Evolutionary conservation across 1,284 basidiomycete genomes (phyloP).

Genomic region (Pisolithus thermaeus): DNA sequence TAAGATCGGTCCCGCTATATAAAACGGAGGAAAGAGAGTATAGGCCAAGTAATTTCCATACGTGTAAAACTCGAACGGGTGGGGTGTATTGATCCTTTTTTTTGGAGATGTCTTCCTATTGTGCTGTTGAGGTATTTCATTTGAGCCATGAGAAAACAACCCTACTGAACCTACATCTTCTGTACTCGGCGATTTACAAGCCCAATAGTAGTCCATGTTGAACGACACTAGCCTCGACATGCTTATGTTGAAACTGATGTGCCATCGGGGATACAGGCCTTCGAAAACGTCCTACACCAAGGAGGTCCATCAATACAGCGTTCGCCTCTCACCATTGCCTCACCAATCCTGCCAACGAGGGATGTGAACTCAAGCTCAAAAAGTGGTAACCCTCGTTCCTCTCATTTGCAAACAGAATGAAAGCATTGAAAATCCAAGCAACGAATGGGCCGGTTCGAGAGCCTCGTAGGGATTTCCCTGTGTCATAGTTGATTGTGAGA

Average conservation of each 20-base stretch:
- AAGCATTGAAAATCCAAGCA: slow-evolving; percentile 76
- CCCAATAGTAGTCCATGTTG: slow-evolving; percentile 91
- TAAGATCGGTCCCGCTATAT: slow-evolving; percentile 95
- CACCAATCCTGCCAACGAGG: slow-evolving; percentile 51
- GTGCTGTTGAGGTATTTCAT: slow-evolving; percentile 23
- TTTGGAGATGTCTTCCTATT: slow-evolving; percentile 43
- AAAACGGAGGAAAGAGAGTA: slow-evolving; percentile 85
- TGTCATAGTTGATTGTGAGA: slow-evolving; percentile 63
- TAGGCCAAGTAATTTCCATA: slow-evolving; percentile 68
- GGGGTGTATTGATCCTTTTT: slow-evolving; percentile 46
- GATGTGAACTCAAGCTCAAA: slow-evolving; percentile 47
- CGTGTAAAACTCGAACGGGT: slow-evolving; percentile 46
- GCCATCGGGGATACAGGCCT: slow-evolving; percentile 84
- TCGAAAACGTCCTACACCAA: slow-evolving; percentile 56
- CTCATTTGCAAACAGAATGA: slow-evolving; percentile 77
- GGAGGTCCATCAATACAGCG: slow-evolving; percentile 2
- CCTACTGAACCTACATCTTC: slow-evolving; percentile 37
- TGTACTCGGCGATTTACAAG: slow-evolving; percentile 36
- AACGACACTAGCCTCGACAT: slow-evolving; percentile 94
- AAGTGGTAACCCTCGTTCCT: slow-evolving; percentile 74
- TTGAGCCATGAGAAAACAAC: not conserved
- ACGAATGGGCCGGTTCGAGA: slow-evolving; percentile 44
- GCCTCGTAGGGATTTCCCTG: slow-evolving; percentile 46
- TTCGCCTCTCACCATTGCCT: slow-evolving; percentile 15
- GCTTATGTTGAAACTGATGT: slow-evolving; percentile 94